phyloP scores from a whole-genome alignment of 176 grass and related monocot genomes.

The Oryza officinalis region DNA sequence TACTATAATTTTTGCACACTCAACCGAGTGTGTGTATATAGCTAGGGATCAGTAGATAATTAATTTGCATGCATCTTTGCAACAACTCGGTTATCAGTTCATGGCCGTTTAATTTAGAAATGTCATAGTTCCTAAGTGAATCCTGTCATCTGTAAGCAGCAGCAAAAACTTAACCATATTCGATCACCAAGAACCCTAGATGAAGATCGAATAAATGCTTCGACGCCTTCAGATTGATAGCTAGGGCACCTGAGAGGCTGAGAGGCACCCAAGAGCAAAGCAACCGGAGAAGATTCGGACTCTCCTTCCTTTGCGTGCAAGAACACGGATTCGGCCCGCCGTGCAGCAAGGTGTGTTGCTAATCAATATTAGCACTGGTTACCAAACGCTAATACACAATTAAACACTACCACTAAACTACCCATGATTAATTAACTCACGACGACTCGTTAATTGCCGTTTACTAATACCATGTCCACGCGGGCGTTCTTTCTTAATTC shows the following conservation, averaged over 20 bases:
- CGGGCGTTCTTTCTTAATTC: neutral
- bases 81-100: no score
- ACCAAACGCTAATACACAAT: neutral
- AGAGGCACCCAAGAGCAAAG: constrained; percentile 7
- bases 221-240: neutral
- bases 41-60: no score
- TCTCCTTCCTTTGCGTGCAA: constrained; percentile 16
- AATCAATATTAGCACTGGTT: neutral
- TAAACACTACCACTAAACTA: neutral
- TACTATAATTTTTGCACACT: neutral
- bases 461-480: constrained; percentile 11
- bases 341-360: neutral
- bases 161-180: neutral
- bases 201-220: neutral
- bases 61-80: no score
- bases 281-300: neutral
- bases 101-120: no score
- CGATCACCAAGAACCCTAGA: neutral
- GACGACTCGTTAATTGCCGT: neutral
- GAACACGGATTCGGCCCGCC: neutral
- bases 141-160: neutral
- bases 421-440: neutral
- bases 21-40: neutral
- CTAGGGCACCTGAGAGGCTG: neutral
- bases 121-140: no score